These are phyloP conservation scores for Brassica napus DNA, from an alignment of 345 rosid species.

Conservation along the genomic window DNA sequence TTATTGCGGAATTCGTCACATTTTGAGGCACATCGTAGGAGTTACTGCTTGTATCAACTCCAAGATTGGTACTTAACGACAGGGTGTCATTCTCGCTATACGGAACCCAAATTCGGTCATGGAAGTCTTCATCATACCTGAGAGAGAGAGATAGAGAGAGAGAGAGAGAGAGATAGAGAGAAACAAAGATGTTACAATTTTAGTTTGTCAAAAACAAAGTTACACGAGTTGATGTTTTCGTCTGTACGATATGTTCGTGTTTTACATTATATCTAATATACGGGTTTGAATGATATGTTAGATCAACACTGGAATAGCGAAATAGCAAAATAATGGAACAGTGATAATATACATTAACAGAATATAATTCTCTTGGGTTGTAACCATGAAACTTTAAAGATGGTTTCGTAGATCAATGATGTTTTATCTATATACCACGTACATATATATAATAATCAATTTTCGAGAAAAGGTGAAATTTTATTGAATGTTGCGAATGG, in stretches of 20 bases:
- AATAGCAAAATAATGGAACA: background rate
- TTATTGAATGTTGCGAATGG: background rate
- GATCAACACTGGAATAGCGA: background rate
- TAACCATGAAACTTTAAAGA: background rate
- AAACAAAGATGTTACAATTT: too few species aligned
- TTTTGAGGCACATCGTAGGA: conserved; percentile 34
- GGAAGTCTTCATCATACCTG: conserved; percentile 47
- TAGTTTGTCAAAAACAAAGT: background rate
- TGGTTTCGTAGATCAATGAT: background rate
- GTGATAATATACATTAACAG: background rate
- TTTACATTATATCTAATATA: background rate
- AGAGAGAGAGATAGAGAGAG: background rate
- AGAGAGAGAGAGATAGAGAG: too few species aligned
- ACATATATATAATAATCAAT: background rate
- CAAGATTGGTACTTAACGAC: conserved; percentile 4
- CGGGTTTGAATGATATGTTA: background rate
- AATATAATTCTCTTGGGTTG: background rate
- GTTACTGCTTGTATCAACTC: background rate
- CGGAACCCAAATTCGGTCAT: conserved; percentile 51
- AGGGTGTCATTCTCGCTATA: background rate
- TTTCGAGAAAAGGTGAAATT: background rate
- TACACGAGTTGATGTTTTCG: background rate
- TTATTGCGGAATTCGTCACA: conserved; percentile 34
- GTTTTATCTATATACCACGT: background rate
- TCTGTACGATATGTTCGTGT: background rate